Conservation (phyloP, 768 basidiomycete species). For the Strobilomyces confusus region DNA sequence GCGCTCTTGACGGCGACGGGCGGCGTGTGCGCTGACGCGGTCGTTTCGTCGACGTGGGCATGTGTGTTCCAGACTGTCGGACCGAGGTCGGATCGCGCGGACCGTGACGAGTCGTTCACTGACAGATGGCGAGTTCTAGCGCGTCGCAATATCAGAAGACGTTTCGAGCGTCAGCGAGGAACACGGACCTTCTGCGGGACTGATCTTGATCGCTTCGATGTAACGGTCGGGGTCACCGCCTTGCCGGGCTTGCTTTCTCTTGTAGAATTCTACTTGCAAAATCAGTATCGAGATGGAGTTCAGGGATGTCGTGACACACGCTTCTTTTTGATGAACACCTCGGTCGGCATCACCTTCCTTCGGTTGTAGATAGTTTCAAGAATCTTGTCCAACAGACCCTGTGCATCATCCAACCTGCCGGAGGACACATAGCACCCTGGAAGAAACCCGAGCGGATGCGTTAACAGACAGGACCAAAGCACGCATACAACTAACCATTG, state of each 20-base stretch:
- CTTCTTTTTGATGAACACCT: constrained; percentile 75
- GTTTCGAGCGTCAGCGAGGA: not conserved
- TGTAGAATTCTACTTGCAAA: constrained; percentile 64
- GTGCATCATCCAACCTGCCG: constrained; percentile 53
- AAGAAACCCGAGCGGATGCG: not conserved
- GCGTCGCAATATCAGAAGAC: not conserved
- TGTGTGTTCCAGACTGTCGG: constrained; percentile 19
- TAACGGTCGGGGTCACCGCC: constrained; percentile 52
- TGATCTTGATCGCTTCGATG: constrained; percentile 43
- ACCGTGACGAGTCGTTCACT: no score
- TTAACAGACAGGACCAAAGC: not conserved
- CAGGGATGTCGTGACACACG: constrained; percentile 36
- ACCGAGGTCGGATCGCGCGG: not conserved
- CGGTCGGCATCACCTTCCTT: constrained; percentile 70
- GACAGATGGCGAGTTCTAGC: no score
- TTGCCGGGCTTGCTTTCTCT: constrained; percentile 56
- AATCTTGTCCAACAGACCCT: constrained; percentile 57
- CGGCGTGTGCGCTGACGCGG: constrained; percentile 33
- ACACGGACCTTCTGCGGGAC: no score
- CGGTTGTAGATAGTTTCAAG: constrained; percentile 55
- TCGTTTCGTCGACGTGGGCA: not conserved
- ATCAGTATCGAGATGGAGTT: not conserved
- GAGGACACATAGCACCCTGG: constrained; percentile 61
- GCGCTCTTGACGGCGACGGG: constrained; percentile 32
- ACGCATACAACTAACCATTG: constrained; percentile 47